Percentiles rank a stretch among this genome's conserved stretches.
These are phyloP conservation scores for Metschnikowia sp. DNA, from an alignment of 805 yeast species.

Conservation along the genomic window DNA sequence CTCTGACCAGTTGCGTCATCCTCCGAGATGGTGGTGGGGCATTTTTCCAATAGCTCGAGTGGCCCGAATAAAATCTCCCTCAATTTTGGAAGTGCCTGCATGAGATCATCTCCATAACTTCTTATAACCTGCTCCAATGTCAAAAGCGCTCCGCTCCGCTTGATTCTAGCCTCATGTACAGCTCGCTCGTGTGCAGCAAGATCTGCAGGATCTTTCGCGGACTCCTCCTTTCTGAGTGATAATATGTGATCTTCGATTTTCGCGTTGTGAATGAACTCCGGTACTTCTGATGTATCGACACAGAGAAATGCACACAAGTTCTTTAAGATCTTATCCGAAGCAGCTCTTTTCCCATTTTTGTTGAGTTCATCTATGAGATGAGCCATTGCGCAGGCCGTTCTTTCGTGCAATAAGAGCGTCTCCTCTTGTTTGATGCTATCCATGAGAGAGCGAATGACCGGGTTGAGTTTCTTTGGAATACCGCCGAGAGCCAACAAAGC, in stretches of 20 bases:
- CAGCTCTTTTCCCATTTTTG: constrained; percentile 56
- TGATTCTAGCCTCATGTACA: constrained; percentile 69
- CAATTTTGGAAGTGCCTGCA: constrained; percentile 64
- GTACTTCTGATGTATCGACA: constrained; percentile 94
- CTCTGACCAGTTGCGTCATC: constrained; percentile 64
- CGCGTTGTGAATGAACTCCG: constrained; percentile 75
- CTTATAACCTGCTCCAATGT: constrained; percentile 60
- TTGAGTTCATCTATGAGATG: constrained; percentile 59
- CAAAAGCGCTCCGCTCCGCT: constrained; percentile 78
- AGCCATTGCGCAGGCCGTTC: constrained; percentile 70
- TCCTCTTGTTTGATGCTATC: constrained; percentile 83
- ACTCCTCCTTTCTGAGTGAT: constrained; percentile 78
- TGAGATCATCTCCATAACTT: constrained; percentile 51
- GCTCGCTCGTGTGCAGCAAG: constrained; percentile 58
- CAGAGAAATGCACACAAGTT: constrained; percentile 90
- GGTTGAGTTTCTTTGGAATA: constrained; percentile 85
- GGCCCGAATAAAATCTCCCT: constrained; percentile 65
- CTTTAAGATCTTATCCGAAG: constrained; percentile 84
- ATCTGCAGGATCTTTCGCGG: constrained; percentile 58
- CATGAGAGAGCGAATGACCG: constrained; percentile 86
- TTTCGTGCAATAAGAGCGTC: constrained; percentile 57
- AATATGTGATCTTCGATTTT: constrained; percentile 53
- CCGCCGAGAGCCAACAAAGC: constrained; percentile 61
- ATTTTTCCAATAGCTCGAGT: constrained; percentile 36
- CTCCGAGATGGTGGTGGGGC: constrained; percentile 25